Conservation (phyloP, 345 rosid genomes). For the Arabidopsis suecica region DNA sequence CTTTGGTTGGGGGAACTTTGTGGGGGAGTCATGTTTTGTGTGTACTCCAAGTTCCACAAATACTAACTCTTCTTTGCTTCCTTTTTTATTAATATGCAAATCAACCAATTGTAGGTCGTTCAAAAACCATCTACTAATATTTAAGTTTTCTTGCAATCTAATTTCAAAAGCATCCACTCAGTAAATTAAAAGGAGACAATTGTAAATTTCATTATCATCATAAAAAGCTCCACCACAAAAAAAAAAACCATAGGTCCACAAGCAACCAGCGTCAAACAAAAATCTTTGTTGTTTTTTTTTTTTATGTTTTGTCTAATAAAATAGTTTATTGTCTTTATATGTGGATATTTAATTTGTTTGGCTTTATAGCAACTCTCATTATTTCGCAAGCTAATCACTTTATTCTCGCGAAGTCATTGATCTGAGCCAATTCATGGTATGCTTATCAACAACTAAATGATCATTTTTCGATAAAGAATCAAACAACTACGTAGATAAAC, state of each 20-base stretch:
- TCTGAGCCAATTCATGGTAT: background rate
- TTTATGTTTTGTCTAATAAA: background rate
- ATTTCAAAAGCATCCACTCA: background rate
- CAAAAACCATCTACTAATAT: background rate
- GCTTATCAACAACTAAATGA: no score
- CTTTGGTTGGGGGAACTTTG: slow-evolving; percentile 27
- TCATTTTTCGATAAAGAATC: background rate
- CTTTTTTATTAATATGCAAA: background rate
- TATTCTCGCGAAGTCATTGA: background rate
- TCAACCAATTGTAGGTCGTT: background rate
- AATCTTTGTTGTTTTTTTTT: background rate
- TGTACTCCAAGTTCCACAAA: slow-evolving; percentile 40
- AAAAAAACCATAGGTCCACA: background rate
- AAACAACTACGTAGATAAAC: slow-evolving; percentile 16
- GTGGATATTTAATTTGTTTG: background rate
- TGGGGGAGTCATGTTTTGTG: slow-evolving; percentile 38
- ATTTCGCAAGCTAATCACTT: slow-evolving; percentile 22
- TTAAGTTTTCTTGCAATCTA: slow-evolving; percentile 7
- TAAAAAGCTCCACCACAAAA: slow-evolving; percentile 3
- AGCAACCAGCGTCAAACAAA: background rate
- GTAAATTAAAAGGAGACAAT: no score
- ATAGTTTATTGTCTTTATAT: background rate
- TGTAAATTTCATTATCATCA: background rate
- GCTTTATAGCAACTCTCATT: slow-evolving; percentile 3
- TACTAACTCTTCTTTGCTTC: slow-evolving; percentile 13